Evolutionary conservation across 495 filamentous ascomycete genomes (phyloP), one percentile per base, ranked within the genome.

Genomic region (Penicillium arizonense): DNA sequence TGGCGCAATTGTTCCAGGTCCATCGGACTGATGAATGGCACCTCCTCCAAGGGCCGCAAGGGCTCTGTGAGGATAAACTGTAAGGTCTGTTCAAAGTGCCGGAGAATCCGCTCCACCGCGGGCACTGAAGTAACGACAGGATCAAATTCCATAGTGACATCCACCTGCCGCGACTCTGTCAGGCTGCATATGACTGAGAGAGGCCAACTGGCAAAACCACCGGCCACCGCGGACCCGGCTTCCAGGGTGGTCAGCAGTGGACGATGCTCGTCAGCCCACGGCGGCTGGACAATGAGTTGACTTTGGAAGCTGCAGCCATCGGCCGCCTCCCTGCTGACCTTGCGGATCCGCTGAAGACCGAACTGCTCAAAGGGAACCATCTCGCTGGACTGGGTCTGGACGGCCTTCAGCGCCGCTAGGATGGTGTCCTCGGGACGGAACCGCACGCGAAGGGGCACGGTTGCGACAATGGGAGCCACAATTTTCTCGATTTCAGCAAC

Each of bases 381-480:
- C n/a, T n/a, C n/a, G n/a, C n/a, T n/a, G 3, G 34, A 9, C 11
- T n/a, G 34, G 7, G 11, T n/a, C 13, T 37, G 34, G 4, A 37
- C 7, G 3, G 4, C 5, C 14, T n/a, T 8, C 5, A 37, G 34
- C 7, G 34, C 5, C 7, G 11, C 10, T 5, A n/a, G 3, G 10
- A 37, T n/a, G 5, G 34, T 37, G 7, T 8, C 34, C 4, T 37
- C 14, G 5, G 4, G 23, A 18, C 58, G 47, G 12, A 66, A 26
- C 1, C 37, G 46, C 13, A 84, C 61, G 7, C 82, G 73, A 8
- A 82, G 53, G 0, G 85, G 85, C 12, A 86, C 67, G 0, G 84
- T 86, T 0, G 82, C 74, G 42, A 87, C 79, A 43, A 80, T 80
- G 10, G 65, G 58, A 9, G 47, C 58, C 3, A 41, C 20, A 3